A percentile compares a stretch with the other conserved stretches of the same genome.
phyloP scores from a whole-genome alignment of 1,284 basidiomycete species.

The Thecaphora frezii region DNA sequence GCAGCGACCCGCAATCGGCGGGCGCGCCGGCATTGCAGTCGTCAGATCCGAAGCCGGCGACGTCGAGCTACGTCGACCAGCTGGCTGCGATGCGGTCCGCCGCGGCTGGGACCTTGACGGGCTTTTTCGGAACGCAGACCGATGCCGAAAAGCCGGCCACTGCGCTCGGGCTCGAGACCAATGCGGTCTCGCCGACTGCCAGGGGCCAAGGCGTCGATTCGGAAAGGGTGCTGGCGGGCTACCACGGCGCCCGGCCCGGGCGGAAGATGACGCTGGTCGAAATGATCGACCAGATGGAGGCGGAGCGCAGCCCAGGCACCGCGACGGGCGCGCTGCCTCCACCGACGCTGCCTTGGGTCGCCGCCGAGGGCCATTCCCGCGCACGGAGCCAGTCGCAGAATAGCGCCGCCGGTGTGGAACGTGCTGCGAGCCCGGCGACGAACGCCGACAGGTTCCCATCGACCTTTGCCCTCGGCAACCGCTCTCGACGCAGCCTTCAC shows the following conservation, averaged over 20 bases:
- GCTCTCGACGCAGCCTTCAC: background rate
- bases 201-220: constrained; percentile 31
- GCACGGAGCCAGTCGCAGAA: background rate
- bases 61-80: constrained; percentile 22
- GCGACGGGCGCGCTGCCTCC: background rate
- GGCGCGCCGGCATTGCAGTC: background rate
- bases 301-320: background rate
- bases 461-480: background rate
- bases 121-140: constrained; percentile 13
- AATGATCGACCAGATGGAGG: constrained; percentile 31
- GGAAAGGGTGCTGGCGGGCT: constrained; percentile 19
- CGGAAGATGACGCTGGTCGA: constrained; percentile 25
- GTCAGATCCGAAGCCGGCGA: background rate
- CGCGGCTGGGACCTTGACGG: constrained; percentile 22
- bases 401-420: background rate
- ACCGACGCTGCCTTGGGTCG: background rate
- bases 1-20: background rate
- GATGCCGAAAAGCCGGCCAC: background rate
- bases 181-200: background rate
- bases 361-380: background rate
- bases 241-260: constrained; percentile 5
- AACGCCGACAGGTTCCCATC: background rate
- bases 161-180: background rate
- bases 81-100: constrained; percentile 28
- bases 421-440: too few relatives aligned